Evolutionary conservation across 1,284 basidiomycete species (phyloP).

Genomic region (Puccinia polysora): DNA sequence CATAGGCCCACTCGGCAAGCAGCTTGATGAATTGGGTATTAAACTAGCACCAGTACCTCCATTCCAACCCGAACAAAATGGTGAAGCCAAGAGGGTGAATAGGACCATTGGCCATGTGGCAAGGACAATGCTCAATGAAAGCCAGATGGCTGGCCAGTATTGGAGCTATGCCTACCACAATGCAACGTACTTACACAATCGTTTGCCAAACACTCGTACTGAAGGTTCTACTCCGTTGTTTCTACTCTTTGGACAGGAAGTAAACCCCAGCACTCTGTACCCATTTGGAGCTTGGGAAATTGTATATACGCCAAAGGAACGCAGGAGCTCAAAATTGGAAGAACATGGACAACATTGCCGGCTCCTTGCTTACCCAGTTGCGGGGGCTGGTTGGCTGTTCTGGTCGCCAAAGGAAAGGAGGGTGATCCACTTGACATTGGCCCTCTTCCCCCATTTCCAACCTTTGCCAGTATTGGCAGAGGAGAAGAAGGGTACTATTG

Average conservation of each 20-base stretch:
- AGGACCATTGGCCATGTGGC: constrained; percentile 8
- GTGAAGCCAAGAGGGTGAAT: constrained; percentile 8
- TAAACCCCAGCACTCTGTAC: not conserved
- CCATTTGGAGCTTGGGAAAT: constrained; percentile 7
- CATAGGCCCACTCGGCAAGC: not conserved
- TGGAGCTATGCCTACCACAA: constrained; percentile 5
- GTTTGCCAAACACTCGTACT: not conserved
- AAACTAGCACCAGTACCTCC: not conserved
- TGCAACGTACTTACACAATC: not conserved
- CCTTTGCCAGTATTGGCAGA: not conserved
- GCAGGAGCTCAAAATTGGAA: not conserved
- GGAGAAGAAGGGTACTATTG: not conserved
- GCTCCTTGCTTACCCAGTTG: not conserved
- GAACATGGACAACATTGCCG: not conserved
- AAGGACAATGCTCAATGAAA: not conserved
- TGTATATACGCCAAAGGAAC: not conserved
- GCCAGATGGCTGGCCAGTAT: not conserved
- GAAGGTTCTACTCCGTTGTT: not conserved
- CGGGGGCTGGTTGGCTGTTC: not conserved
- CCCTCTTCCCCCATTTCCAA: constrained; percentile 2
- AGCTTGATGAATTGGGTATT: not conserved
- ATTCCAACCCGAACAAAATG: constrained; percentile 10
- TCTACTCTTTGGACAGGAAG: not conserved
- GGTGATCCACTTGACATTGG: not conserved
- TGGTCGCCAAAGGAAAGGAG: not conserved